Conservation (phyloP, 1,284 basidiomycete species). For the Pseudozyma thailandica region DNA sequence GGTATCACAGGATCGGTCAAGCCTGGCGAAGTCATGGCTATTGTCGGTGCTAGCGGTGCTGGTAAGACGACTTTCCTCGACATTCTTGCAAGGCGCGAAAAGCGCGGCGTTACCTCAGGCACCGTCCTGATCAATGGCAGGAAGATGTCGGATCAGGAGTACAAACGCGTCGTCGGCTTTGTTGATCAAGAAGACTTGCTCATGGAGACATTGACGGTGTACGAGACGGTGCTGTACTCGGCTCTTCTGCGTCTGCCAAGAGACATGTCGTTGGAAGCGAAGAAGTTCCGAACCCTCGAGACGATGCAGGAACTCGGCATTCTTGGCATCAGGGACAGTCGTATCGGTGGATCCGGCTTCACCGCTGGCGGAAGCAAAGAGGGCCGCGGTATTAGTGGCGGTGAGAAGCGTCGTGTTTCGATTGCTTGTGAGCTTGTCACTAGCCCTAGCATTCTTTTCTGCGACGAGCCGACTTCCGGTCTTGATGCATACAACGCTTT, state of each 20-base stretch:
- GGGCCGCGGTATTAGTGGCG: constrained; percentile 72
- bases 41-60: constrained; percentile 94
- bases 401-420: constrained; percentile 70
- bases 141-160: constrained; percentile 78
- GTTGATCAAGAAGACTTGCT: constrained; percentile 98
- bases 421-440: constrained; percentile 99
- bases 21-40: constrained; percentile 90
- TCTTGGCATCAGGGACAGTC: constrained; percentile 84
- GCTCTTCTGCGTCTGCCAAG: constrained; percentile 87
- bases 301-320: constrained; percentile 97
- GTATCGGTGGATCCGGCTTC: constrained; percentile 79
- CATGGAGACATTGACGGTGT: constrained; percentile 94
- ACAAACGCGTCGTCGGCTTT: constrained; percentile 87
- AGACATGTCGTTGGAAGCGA: constrained; percentile 93
- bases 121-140: constrained; percentile 86
- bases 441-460: constrained; percentile 90
- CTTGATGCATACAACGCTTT: constrained; percentile 90
- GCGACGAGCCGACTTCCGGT: constrained; percentile 95
- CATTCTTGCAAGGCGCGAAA: constrained; percentile 88
- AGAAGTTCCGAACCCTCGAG: constrained; percentile 91
- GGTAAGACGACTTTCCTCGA: constrained; percentile 97
- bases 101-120: constrained; percentile 81
- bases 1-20: constrained; percentile 87
- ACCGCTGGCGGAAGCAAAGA: constrained; percentile 78
- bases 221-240: constrained; percentile 94